phyloP scores from a whole-genome alignment of 2,329 filamentous ascomycete genomes.

The Stromatinia cepivora region DNA sequence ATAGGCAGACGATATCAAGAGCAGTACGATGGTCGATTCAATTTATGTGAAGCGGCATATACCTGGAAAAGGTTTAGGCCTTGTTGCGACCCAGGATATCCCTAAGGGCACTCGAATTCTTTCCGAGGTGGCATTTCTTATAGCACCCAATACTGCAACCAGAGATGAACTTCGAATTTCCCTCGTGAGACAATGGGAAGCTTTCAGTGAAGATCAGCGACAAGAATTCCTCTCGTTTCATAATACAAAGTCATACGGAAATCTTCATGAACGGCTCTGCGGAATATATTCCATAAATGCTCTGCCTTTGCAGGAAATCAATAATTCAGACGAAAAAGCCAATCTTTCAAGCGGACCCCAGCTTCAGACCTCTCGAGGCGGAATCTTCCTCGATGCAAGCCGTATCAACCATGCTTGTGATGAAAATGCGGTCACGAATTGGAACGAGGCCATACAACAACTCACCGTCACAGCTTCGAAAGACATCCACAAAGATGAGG shows the following conservation, averaged over 20 bases:
- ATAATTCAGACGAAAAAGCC: constrained; percentile 32
- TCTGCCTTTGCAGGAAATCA: constrained; percentile 21
- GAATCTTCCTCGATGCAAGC: constrained; percentile 42
- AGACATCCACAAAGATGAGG: constrained; percentile 42
- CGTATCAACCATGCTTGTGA: constrained; percentile 45
- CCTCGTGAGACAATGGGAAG: constrained; percentile 24
- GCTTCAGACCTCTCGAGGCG: constrained; percentile 25
- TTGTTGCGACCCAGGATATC: constrained; percentile 44
- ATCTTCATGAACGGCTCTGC: constrained; percentile 24
- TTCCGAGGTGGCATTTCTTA: constrained; percentile 45
- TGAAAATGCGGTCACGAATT: constrained; percentile 42
- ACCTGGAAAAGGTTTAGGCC: constrained; percentile 45
- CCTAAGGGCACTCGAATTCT: constrained; percentile 45
- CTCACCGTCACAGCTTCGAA: constrained; percentile 42
- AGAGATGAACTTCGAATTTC: constrained; percentile 16
- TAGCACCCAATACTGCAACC: constrained; percentile 20
- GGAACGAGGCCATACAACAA: constrained; percentile 40
- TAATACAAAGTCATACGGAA: constrained; percentile 21
- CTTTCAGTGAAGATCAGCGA: constrained; percentile 23
- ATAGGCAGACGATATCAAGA: constrained; percentile 1
- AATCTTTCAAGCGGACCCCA: neutral
- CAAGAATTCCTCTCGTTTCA: constrained; percentile 28
- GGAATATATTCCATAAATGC: constrained; percentile 30
- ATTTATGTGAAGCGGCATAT: constrained; percentile 35
- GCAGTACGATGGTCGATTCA: constrained; percentile 12